These are phyloP conservation scores for Apostasia shenzhenica DNA, from an alignment of 106 monocot genomes.

Conservation along the genomic window DNA sequence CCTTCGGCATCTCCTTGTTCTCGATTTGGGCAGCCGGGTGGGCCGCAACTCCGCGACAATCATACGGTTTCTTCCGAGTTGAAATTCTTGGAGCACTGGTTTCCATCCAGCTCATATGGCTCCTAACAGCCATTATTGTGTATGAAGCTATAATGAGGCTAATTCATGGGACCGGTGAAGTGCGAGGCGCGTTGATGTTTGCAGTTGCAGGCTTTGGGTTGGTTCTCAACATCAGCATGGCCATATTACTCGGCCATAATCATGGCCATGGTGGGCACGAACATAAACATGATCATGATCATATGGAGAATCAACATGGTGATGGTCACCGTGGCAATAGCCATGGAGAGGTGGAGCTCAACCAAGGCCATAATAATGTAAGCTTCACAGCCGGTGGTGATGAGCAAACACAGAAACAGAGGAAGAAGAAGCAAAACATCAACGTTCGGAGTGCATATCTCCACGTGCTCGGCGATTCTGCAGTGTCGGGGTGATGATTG, in stretches of 20 bases:
- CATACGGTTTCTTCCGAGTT: constrained; percentile 57
- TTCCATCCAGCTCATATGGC: constrained; percentile 64
- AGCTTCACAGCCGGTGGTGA: too few relatives aligned
- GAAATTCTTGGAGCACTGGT: constrained; percentile 65
- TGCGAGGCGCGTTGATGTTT: constrained; percentile 60
- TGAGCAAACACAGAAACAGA: too few relatives aligned
- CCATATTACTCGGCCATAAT: constrained; percentile 54
- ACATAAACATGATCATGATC: constrained; percentile 10
- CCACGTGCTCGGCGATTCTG: too few relatives aligned
- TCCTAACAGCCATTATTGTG: constrained; percentile 49
- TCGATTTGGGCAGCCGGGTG: constrained; percentile 64
- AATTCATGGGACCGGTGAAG: constrained; percentile 31
- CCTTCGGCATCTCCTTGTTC: constrained; percentile 60
- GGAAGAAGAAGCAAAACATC: too few relatives aligned
- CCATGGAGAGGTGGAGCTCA: too few relatives aligned
- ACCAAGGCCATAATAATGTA: too few relatives aligned
- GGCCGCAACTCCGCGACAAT: constrained; percentile 56
- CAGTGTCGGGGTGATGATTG: too few relatives aligned
- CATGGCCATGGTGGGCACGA: constrained; percentile 35
- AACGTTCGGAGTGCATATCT: too few relatives aligned
- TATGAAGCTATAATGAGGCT: constrained; percentile 48
- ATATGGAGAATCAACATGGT: neutral
- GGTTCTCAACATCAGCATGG: constrained; percentile 57
- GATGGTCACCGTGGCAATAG: neutral
- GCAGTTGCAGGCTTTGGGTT: constrained; percentile 61